Base-by-base conservation (phyloP, 1,284 basidiomycete species). In the Melanopsichium pennsylvanicum region DNA sequence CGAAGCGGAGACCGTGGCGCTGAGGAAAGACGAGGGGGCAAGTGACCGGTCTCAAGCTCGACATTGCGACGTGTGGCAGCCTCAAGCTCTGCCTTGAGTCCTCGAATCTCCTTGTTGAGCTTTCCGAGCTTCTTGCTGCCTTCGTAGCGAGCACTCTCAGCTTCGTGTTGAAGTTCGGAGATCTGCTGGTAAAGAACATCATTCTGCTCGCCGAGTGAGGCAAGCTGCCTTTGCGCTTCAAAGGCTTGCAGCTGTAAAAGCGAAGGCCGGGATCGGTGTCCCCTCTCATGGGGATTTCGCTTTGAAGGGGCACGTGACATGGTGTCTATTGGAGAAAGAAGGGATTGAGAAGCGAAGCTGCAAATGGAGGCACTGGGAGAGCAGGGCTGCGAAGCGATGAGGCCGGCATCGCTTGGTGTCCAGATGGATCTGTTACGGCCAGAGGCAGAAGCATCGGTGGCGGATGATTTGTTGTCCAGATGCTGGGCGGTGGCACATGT, bases 51-150 rank as follows among this genome's bases (percentile, higher is more conserved):
- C 38, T 78, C 75, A 22, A 78, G 62, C 48, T 78, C 75, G 21
- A 42, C 36, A 25, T 76, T 78, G 27, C 75, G 64, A 9, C 43
- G 34, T 12, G 62, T 70, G 12, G 69, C 74, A 11, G 62, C 67
- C 26, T 76, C 74, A 15, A 78, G 54, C 46, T 75, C 75, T 25
- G 52, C 70, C 33, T 66, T 66, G 43, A 78, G 60, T 1, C 67
- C 73, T 10, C 75, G 62, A 15, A 78, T 70, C 59, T 78, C 75
- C 32, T 61, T 57, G 38, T 72, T 69, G 44, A 78, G 66, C 19
- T 45, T 48, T 25, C 59, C 52, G 19, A 76, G 64, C 38, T 42
- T 63, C 27, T 62, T 61, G 46, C 72, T 56, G 16, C 74, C 75
- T 18, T 70, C 62, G 25, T 26, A 36, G 5, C 74, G 64, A 5